phyloP scores from a whole-genome alignment of 129 eudicot species.

The Flaveria sonorensis region DNA sequence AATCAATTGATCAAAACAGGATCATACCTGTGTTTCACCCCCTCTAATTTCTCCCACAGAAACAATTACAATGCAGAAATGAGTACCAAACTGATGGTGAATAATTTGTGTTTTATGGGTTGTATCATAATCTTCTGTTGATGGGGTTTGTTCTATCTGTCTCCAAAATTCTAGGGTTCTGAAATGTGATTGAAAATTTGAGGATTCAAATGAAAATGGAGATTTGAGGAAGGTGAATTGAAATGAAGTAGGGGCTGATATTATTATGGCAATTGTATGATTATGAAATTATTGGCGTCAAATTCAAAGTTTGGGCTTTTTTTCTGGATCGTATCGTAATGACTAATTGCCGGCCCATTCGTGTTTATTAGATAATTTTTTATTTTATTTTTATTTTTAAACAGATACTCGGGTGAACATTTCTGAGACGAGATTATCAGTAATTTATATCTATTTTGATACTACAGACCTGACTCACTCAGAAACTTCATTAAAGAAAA shows the following conservation, averaged over 20 bases:
- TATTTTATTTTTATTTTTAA: too few relatives aligned
- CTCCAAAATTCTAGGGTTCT: conserved; percentile 13
- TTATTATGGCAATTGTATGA: too few relatives aligned
- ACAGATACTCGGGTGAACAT: too few relatives aligned
- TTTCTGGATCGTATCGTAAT: too few relatives aligned
- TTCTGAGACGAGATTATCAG: too few relatives aligned
- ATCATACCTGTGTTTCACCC: conserved; percentile 27
- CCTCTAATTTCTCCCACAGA: not conserved
- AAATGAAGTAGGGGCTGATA: not conserved
- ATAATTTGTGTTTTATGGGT: not conserved
- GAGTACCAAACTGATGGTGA: too few relatives aligned
- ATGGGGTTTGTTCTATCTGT: not conserved
- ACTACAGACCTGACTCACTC: too few relatives aligned
- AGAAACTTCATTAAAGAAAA: too few relatives aligned
- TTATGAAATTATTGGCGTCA: conserved; percentile 28
- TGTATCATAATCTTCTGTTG: conserved; percentile 3
- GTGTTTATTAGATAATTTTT: too few relatives aligned
- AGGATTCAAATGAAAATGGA: conserved; percentile 8
- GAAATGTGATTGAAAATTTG: not conserved
- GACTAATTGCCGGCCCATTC: too few relatives aligned
- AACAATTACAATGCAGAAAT: conserved; percentile 20
- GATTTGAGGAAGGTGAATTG: conserved; percentile 16
- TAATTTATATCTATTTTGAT: too few relatives aligned
- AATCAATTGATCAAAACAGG: conserved; percentile 21
- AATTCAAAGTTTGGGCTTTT: conserved; percentile 12